A percentile compares a stretch with the other conserved stretches of the same genome.
Evolutionary conservation across 1,284 basidiomycete species (phyloP).

Genomic region (Erythrobasidium hasegawianum): DNA sequence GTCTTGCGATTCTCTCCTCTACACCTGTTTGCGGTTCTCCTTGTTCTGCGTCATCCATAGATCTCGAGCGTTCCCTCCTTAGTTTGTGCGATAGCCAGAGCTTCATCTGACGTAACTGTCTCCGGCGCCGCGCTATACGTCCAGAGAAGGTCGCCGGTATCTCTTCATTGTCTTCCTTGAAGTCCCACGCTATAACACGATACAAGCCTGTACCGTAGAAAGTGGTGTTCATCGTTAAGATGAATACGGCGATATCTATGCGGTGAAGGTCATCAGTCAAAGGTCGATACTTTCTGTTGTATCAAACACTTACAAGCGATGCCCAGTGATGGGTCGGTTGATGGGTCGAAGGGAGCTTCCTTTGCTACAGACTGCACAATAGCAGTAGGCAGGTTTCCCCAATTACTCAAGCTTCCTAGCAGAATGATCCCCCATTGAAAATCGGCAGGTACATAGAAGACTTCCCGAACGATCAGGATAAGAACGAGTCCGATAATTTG

Average conservation of each 20-base stretch:
- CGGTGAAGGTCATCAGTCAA: too few species aligned
- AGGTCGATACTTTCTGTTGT: too few species aligned
- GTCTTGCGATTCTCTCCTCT: background rate
- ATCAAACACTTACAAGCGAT: slow-evolving; percentile 20
- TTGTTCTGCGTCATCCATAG: too few species aligned
- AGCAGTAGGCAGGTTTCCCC: slow-evolving; percentile 36
- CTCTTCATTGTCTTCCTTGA: slow-evolving; percentile 11
- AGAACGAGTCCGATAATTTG: slow-evolving; percentile 24
- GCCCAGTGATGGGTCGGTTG: slow-evolving; percentile 26
- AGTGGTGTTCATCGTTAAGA: slow-evolving; percentile 29
- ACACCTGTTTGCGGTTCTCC: too few species aligned
- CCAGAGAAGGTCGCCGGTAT: slow-evolving; percentile 28
- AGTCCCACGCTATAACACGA: slow-evolving; percentile 25
- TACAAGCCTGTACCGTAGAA: slow-evolving; percentile 34
- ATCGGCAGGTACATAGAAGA: slow-evolving; percentile 37
- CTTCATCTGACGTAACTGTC: slow-evolving; percentile 2
- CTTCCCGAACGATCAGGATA: slow-evolving; percentile 27
- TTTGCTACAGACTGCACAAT: slow-evolving; percentile 35
- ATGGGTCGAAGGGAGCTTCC: slow-evolving; percentile 32
- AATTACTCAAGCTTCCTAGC: slow-evolving; percentile 9
- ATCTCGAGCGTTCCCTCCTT: too few species aligned
- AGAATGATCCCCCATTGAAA: slow-evolving; percentile 25
- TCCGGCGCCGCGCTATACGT: slow-evolving; percentile 19
- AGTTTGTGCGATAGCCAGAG: slow-evolving; percentile 11
- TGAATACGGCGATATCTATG: slow-evolving; percentile 23